These are phyloP conservation scores for Mycena rebaudengoi DNA, from an alignment of 768 basidiomycete genomes.

Conservation along the genomic window DNA sequence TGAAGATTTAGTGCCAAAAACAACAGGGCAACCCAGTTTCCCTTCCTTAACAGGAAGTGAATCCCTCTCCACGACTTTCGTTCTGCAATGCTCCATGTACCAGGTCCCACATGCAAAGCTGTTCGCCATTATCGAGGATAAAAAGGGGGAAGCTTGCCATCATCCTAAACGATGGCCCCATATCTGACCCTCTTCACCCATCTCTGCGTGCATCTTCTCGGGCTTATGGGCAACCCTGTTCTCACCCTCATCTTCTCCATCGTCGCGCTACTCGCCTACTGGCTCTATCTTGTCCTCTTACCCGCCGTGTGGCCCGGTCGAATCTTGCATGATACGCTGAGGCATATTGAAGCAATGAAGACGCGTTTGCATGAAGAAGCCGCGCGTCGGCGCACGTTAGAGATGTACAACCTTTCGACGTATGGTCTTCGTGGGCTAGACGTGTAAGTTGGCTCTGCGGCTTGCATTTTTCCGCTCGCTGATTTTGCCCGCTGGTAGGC, in stretches of 20 bases:
- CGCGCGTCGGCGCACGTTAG: background rate
- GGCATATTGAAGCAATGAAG: background rate
- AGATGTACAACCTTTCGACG: constrained; percentile 1
- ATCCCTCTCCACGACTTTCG: no score
- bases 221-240: background rate
- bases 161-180: background rate
- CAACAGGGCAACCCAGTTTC: no score
- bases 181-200: background rate
- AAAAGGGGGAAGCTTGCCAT: background rate
- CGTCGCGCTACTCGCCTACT: background rate
- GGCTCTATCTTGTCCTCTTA: background rate
- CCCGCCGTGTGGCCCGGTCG: constrained; percentile 1
- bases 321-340: background rate
- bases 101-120: background rate
- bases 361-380: background rate
- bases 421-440: background rate
- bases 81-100: background rate
- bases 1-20: no score
- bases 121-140: background rate
- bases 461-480: background rate
- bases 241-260: background rate
- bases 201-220: background rate
- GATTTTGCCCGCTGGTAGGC: no score
- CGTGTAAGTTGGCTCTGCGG: background rate
- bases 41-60: no score